These are phyloP conservation scores for Globisporangium iwayamae DNA, from an alignment of 352 stramenopile species.

Conservation along the genomic window DNA sequence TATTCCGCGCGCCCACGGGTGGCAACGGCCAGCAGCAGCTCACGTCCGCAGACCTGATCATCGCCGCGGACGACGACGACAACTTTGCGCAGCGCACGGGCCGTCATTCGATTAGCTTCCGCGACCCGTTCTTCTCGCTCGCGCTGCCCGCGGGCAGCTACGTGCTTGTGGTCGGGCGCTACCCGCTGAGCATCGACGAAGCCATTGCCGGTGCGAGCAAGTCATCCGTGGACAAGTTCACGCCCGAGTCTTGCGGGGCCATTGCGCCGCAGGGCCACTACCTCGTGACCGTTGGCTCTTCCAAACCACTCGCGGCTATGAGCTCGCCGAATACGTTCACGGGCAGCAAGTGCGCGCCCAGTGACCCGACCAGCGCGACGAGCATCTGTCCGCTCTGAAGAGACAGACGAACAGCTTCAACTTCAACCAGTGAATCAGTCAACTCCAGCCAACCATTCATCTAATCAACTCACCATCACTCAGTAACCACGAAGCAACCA, in stretches of 20 bases:
- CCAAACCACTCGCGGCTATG: constrained; percentile 24
- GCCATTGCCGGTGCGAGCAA: constrained; percentile 36
- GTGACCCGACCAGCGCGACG: constrained; percentile 3
- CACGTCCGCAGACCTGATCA: constrained; percentile 41
- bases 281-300: constrained; percentile 43
- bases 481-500: too few relatives aligned
- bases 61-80: constrained; percentile 55
- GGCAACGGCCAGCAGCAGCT: constrained; percentile 23
- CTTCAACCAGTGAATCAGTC: not conserved
- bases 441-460: not conserved
- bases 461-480: too few relatives aligned
- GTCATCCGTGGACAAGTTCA: constrained; percentile 31
- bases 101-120: constrained; percentile 63
- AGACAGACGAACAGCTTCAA: not conserved
- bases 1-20: constrained; percentile 32
- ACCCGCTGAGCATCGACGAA: constrained; percentile 58
- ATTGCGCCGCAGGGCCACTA: constrained; percentile 43
- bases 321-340: constrained; percentile 42
- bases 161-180: constrained; percentile 58
- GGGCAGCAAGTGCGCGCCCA: constrained; percentile 30
- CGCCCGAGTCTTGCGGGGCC: constrained; percentile 49
- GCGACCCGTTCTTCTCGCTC: constrained; percentile 69
- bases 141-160: constrained; percentile 46
- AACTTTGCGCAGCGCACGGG: constrained; percentile 44
- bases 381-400: constrained; percentile 8